phyloP scores from a whole-genome alignment of 805 yeast species.

The Groenewaldozyma salmanticensis region DNA sequence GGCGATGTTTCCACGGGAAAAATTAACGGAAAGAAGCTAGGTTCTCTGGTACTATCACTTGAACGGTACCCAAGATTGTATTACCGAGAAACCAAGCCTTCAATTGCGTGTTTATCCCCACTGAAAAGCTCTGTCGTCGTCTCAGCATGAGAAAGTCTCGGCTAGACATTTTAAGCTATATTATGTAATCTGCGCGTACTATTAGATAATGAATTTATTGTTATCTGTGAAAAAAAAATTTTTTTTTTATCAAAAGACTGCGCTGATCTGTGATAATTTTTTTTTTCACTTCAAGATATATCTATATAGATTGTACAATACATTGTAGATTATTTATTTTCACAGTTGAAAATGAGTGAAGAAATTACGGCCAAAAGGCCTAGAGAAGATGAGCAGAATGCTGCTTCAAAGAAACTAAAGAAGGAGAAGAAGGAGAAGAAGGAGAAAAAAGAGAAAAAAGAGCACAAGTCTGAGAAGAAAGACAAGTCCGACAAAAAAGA shows the following conservation, averaged over 20 bases:
- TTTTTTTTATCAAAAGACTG: conserved; percentile 5
- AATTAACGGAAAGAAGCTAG: too few relatives aligned
- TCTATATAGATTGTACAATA: neutral
- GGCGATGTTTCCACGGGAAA: too few relatives aligned
- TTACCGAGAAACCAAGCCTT: too few relatives aligned
- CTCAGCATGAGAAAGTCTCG: too few relatives aligned
- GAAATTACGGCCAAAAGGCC: conserved; percentile 5
- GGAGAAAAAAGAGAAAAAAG: conserved; percentile 19
- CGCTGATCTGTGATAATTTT: neutral
- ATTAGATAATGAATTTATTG: too few relatives aligned
- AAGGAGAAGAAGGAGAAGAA: conserved; percentile 13
- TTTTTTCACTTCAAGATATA: neutral
- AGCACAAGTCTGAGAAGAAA: conserved; percentile 20
- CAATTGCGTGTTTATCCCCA: too few relatives aligned
- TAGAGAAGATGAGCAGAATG: conserved; percentile 15
- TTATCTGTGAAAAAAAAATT: too few relatives aligned
- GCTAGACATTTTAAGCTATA: too few relatives aligned
- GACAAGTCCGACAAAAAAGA: conserved; percentile 24
- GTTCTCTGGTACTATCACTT: too few relatives aligned
- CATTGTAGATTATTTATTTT: neutral
- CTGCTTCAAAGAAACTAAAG: conserved; percentile 6
- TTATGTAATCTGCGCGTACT: too few relatives aligned
- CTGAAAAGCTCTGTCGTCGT: too few relatives aligned
- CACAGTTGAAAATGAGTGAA: conserved; percentile 1
- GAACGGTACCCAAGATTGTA: too few relatives aligned